phyloP scores from a whole-genome alignment of 2,329 filamentous ascomycete genomes.

The Diaporthe citrichinensis region DNA sequence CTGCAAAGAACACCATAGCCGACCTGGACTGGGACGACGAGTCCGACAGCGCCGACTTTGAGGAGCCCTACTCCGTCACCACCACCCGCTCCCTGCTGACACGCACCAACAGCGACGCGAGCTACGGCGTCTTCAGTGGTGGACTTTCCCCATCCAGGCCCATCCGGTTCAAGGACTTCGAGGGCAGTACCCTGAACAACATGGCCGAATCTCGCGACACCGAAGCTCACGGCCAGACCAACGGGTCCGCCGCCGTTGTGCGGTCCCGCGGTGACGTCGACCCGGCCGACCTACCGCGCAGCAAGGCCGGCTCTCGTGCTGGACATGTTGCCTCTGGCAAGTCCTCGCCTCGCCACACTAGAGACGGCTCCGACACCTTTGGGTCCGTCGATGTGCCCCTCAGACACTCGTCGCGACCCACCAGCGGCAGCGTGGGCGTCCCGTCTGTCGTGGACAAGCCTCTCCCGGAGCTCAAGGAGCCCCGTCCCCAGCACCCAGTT shows the following conservation, averaged over 20 bases:
- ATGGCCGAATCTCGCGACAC: constrained; percentile 15
- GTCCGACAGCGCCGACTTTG: constrained; percentile 22
- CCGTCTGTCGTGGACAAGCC: constrained; percentile 27
- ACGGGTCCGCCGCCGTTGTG: not conserved
- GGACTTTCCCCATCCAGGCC: constrained; percentile 37
- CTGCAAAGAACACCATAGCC: constrained; percentile 32
- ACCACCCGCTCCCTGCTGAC: constrained; percentile 15
- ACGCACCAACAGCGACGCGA: constrained; percentile 28
- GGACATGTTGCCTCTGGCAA: not conserved
- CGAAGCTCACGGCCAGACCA: constrained; percentile 2
- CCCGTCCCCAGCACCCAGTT: constrained; percentile 19
- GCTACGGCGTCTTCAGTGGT: constrained; percentile 31
- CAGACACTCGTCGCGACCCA: constrained; percentile 36
- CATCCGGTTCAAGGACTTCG: not conserved
- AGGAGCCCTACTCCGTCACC: constrained; percentile 25
- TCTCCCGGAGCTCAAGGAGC: constrained; percentile 14
- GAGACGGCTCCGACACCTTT: not conserved
- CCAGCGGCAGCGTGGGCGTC: constrained; percentile 15
- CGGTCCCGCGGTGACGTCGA: constrained; percentile 1
- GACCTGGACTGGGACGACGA: constrained; percentile 37
- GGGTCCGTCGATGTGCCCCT: constrained; percentile 7
- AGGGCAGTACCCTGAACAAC: not conserved
- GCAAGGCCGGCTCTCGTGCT: constrained; percentile 13
- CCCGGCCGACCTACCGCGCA: not conserved
- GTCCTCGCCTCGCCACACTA: not conserved